phyloP scores from a whole-genome alignment of 495 filamentous ascomycete genomes.

The Neurospora sublineolata region DNA sequence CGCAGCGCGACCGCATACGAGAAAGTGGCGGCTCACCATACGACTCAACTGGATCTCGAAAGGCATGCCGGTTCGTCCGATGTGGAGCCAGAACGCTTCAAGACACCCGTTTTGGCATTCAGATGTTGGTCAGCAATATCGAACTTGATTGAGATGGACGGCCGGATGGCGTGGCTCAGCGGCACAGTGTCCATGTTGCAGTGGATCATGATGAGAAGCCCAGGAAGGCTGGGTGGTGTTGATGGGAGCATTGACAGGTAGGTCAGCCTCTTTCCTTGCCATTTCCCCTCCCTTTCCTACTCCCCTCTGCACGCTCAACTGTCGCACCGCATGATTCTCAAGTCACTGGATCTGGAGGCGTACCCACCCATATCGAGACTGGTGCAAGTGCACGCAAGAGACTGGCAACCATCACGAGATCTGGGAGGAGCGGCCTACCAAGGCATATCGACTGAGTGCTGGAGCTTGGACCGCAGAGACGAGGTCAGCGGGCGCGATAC shows the following conservation, averaged over 20 bases:
- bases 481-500: conserved; percentile 12
- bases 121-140: conserved; percentile 58
- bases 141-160: conserved; percentile 55
- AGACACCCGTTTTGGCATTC: conserved; percentile 64
- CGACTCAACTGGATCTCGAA: conserved; percentile 1
- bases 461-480: neutral
- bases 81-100: conserved; percentile 24
- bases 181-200: conserved; percentile 62
- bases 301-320: conserved; percentile 6
- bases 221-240: conserved; percentile 59
- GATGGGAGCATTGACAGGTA: conserved; percentile 83
- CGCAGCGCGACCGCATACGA: conserved; percentile 3
- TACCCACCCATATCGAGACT: conserved; percentile 13
- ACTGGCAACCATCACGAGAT: conserved; percentile 4
- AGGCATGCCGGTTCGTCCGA: conserved; percentile 3
- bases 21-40: conserved; percentile 10
- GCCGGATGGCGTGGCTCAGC: conserved; percentile 77
- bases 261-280: conserved; percentile 31
- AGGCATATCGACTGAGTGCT: neutral
- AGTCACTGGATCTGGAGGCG: conserved; percentile 29
- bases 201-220: conserved; percentile 56
- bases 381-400: conserved; percentile 28
- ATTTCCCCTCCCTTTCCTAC: conserved; percentile 4
- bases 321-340: conserved; percentile 29
- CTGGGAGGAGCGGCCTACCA: neutral